These are phyloP conservation scores for Cerioporus squamosus DNA, from an alignment of 1,284 basidiomycete species.

Conservation along the genomic window DNA sequence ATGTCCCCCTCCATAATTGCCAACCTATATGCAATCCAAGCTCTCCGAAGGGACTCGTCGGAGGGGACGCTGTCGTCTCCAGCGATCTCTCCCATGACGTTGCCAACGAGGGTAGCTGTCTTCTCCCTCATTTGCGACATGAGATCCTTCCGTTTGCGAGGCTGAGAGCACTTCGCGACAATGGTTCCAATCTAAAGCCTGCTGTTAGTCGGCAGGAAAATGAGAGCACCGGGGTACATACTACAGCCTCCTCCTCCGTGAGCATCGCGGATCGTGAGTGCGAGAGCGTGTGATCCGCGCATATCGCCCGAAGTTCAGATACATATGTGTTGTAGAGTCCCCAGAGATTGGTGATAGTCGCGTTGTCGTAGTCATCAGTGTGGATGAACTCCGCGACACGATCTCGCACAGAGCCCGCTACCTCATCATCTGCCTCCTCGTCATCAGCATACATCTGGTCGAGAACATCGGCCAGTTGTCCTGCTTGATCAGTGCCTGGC, in stretches of 20 bases:
- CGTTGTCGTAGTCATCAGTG: conserved; percentile 23
- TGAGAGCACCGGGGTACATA: neutral
- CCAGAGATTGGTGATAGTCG: conserved; percentile 29
- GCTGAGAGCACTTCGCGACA: conserved; percentile 60
- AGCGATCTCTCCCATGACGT: conserved; percentile 49
- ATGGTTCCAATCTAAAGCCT: conserved; percentile 55
- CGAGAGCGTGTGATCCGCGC: conserved; percentile 54
- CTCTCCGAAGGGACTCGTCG: conserved; percentile 46
- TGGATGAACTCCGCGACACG: conserved; percentile 34
- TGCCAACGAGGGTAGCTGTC: conserved; percentile 52
- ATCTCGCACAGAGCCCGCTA: conserved; percentile 26
- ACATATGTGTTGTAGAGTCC: conserved; percentile 52
- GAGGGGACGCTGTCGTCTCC: conserved; percentile 47
- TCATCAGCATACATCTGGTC: conserved; percentile 28
- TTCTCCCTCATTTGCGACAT: conserved; percentile 59
- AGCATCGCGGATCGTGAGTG: conserved; percentile 45
- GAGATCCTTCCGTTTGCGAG: conserved; percentile 53
- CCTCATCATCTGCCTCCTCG: conserved; percentile 14
- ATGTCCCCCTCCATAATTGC: conserved; percentile 38
- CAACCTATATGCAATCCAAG: conserved; percentile 58
- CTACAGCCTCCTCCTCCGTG: conserved; percentile 63
- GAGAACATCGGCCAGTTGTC: conserved; percentile 31
- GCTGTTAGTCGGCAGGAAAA: neutral
- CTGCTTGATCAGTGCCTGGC: conserved; percentile 11
- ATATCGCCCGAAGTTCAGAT: conserved; percentile 53